These are phyloP conservation scores for Senna tora DNA, from an alignment of 306 rosid species.

Conservation along the genomic window DNA sequence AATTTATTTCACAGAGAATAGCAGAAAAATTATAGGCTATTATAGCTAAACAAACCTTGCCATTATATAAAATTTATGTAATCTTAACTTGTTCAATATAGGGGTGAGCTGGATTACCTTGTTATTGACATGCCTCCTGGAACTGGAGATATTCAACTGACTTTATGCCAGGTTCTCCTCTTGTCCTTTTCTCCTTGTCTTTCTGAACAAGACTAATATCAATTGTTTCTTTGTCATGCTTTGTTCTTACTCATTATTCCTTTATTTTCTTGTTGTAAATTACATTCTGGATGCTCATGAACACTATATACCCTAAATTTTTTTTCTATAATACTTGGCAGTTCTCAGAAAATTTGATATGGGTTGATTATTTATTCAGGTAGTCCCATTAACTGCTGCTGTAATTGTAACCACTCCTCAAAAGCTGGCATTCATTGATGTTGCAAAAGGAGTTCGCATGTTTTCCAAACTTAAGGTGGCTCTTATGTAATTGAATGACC, in stretches of 20 bases:
- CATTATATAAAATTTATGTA: constrained; percentile 24
- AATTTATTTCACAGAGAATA: constrained; percentile 10
- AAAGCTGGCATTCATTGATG: constrained; percentile 95
- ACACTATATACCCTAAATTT: constrained; percentile 13
- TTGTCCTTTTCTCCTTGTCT: neutral
- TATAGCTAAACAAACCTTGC: constrained; percentile 25
- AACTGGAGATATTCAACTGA: constrained; percentile 98
- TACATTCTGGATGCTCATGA: constrained; percentile 19
- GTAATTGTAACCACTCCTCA: constrained; percentile 98
- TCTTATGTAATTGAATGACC: constrained; percentile 33
- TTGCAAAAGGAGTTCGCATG: constrained; percentile 99
- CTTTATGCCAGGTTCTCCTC: constrained; percentile 87
- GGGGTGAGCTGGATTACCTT: constrained; percentile 99
- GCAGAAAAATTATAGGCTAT: constrained; percentile 19
- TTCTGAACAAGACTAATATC: neutral
- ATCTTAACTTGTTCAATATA: constrained; percentile 47
- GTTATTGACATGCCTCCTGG: constrained; percentile 99
- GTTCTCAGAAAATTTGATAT: constrained; percentile 29
- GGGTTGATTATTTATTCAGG: constrained; percentile 53
- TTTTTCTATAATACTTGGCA: constrained; percentile 9
- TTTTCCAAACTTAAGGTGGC: constrained; percentile 94
- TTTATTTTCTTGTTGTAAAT: constrained; percentile 10
- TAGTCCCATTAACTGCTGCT: constrained; percentile 93
- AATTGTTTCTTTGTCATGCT: constrained; percentile 1
- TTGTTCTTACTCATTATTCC: constrained; percentile 20